These are phyloP conservation scores for Strobilomyces confusus DNA, from an alignment of 768 basidiomycete genomes.

Conservation along the genomic window DNA sequence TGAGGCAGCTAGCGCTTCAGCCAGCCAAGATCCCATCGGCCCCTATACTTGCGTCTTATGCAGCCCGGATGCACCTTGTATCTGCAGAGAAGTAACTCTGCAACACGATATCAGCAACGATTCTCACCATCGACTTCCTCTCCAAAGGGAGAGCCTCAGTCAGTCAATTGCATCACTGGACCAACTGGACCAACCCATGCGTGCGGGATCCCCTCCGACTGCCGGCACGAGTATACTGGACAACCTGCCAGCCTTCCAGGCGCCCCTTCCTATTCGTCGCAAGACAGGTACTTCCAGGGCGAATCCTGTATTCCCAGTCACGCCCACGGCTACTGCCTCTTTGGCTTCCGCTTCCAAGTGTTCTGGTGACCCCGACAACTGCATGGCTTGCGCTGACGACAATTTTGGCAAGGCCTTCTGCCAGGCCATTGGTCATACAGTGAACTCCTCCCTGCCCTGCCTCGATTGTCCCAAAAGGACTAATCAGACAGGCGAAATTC, in stretches of 20 bases:
- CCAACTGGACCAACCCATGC: constrained; percentile 27
- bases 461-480: constrained; percentile 48
- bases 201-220: constrained; percentile 25
- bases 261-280: constrained; percentile 76
- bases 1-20: constrained; percentile 31
- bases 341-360: constrained; percentile 42
- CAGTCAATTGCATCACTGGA: constrained; percentile 18
- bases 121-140: constrained; percentile 10
- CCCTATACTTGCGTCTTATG: constrained; percentile 68
- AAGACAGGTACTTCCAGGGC: constrained; percentile 36
- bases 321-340: constrained; percentile 32
- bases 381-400: constrained; percentile 81
- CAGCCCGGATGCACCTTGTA: constrained; percentile 61
- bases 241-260: constrained; percentile 74
- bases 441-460: constrained; percentile 51
- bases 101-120: constrained; percentile 34
- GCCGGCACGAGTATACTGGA: constrained; percentile 60
- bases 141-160: constrained; percentile 11
- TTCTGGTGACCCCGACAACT: constrained; percentile 85
- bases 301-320: constrained; percentile 54
- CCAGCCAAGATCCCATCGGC: constrained; percentile 29
- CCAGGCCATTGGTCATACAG: constrained; percentile 61
- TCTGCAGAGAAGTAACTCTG: constrained; percentile 67
- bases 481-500: constrained; percentile 23
- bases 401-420: constrained; percentile 88